Evolutionary conservation across 2,329 filamentous ascomycete genomes (phyloP).

Genomic region (Botryotinia narcissicola): DNA sequence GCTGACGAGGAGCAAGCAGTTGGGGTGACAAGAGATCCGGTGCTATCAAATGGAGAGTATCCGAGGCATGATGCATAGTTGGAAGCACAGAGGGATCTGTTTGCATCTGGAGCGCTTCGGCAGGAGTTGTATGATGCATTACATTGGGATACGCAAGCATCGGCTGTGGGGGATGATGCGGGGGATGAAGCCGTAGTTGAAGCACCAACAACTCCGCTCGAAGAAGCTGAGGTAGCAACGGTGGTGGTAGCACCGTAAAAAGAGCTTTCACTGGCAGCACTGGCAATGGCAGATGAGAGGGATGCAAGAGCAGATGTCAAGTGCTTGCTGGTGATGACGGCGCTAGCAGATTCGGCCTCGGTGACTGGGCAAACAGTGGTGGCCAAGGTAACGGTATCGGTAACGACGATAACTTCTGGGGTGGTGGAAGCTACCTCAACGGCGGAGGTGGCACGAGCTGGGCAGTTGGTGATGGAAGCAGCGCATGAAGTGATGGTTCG

Average conservation of each 20-base stretch:
- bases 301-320: constrained; percentile 17
- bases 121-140: too few species aligned
- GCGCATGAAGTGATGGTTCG: constrained; percentile 43
- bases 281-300: constrained; percentile 22
- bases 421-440: constrained; percentile 42
- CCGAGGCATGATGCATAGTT: too few species aligned
- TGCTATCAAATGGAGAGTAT: too few species aligned
- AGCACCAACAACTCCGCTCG: background rate
- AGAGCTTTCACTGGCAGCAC: constrained; percentile 9
- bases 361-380: constrained; percentile 52
- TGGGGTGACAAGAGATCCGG: too few species aligned
- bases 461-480: constrained; percentile 44
- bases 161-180: too few species aligned
- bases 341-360: constrained; percentile 42
- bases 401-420: constrained; percentile 34
- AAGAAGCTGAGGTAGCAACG: background rate
- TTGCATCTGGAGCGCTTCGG: too few species aligned
- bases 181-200: too few species aligned
- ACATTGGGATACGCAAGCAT: too few species aligned
- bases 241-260: constrained; percentile 9
- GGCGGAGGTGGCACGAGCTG: constrained; percentile 29
- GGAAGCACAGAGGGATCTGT: too few species aligned
- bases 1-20: too few species aligned
- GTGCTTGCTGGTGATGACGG: constrained; percentile 22
- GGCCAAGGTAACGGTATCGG: constrained; percentile 43